Evolutionary conservation across 2,329 filamentous ascomycete species (phyloP), one percentile per base, ranked within the genome.

Genomic region (Ceratocystis variospora): DNA sequence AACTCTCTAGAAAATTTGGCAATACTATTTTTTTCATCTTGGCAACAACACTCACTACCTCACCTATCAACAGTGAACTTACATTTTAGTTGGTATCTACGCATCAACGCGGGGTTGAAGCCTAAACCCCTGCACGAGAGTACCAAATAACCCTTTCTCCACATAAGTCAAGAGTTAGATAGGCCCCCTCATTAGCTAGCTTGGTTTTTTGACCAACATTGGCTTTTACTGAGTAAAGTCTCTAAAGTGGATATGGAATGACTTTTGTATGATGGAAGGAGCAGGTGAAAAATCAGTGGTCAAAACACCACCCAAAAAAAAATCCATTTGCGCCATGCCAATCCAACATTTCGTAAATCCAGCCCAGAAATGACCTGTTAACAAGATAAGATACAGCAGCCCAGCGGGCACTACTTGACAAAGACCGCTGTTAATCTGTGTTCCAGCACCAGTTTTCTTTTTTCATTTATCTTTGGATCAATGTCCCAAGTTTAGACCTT

Each of bases 401-500:
- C 33, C 45, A 41, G 59, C 31, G 50, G 50, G 63, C 63, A 41
- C 64, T 68, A 66, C 66, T 41, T 68, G 28, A 48, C 62, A 41
- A 64, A 46, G 37, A 46, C 48, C 62, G 63, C 63, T 57, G 62
- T 62, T 62, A 57, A 64, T 66, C 65, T 46, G 57, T 66, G 55
- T 66, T 57, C 64, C 64, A 59, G 66, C 57, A 46, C 61, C 66
- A 45, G 44, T 59, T 67, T 69, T 69, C 66, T 65, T 62, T 67
- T 45, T 64, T 44, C 12, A 12, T 68, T 53, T 22, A 59, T 61
- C 53, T 61, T 63, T 50, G 19, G 61, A 41, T 63, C 50, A 28
- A 28, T 5, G 4, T 28, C 28, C 28, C 67, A 72, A 72, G 71
- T 71, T 78, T 95, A 99, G 82, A 99, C 95, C 89, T 97, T 97